Conservation (phyloP, 2,329 filamentous ascomycete species). For the Penicillium brevicompactum region DNA sequence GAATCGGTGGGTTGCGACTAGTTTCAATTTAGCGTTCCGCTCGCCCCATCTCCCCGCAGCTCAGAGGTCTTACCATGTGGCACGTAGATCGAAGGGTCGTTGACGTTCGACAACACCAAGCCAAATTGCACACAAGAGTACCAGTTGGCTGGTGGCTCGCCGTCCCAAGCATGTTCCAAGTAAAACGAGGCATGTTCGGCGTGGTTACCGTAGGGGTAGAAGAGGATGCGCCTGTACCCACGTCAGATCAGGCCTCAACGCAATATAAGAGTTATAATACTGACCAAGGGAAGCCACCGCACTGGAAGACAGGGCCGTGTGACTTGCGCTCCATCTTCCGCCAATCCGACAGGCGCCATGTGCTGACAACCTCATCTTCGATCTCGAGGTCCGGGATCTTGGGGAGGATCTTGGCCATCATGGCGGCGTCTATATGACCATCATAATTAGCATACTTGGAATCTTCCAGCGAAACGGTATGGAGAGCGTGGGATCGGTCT, state of each 20-base stretch:
- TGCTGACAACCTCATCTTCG: slow-evolving; percentile 72
- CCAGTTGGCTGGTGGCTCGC: slow-evolving; percentile 83
- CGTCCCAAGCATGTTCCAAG: slow-evolving; percentile 87
- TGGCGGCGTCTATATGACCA: slow-evolving; percentile 70
- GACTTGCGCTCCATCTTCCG: slow-evolving; percentile 73
- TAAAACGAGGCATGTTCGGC: slow-evolving; percentile 94
- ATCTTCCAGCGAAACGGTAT: not conserved
- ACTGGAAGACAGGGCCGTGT: slow-evolving; percentile 85
- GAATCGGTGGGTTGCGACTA: slow-evolving; percentile 87
- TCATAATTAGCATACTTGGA: slow-evolving; percentile 1
- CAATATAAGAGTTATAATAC: slow-evolving; percentile 32
- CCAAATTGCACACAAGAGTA: slow-evolving; percentile 96
- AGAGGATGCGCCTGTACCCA: slow-evolving; percentile 76
- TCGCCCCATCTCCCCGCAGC: not conserved
- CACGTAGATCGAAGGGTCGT: slow-evolving; percentile 80
- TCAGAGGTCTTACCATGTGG: slow-evolving; percentile 62
- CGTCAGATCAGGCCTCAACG: slow-evolving; percentile 23
- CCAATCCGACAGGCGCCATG: slow-evolving; percentile 90
- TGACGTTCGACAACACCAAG: slow-evolving; percentile 89
- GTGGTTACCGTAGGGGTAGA: slow-evolving; percentile 95
- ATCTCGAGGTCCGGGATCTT: slow-evolving; percentile 78
- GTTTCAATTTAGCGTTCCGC: slow-evolving; percentile 1
- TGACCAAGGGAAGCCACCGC: slow-evolving; percentile 84
- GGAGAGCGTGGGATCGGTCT: not conserved
- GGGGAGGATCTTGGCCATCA: slow-evolving; percentile 77